Conservation (phyloP, 257 asterid genomes). For the Solanum verrucosum region DNA sequence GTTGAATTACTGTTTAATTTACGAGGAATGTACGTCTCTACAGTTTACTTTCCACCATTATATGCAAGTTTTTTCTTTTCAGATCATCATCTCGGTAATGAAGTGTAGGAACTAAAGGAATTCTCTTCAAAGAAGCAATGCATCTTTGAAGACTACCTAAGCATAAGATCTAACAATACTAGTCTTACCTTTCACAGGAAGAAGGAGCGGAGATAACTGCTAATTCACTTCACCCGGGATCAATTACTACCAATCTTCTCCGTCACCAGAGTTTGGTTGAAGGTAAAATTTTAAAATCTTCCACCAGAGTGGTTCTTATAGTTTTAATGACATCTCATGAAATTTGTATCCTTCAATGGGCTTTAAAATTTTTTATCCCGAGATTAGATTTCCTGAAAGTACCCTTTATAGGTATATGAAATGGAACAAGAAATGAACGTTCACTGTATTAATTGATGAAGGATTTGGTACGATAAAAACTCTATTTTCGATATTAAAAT, state of each 20-base stretch:
- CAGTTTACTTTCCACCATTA: neutral
- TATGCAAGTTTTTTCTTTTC: neutral
- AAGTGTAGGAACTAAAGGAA: neutral
- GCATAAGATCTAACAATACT: neutral
- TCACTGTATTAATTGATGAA: neutral
- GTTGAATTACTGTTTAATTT: neutral
- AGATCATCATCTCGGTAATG: neutral
- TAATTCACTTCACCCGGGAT: constrained; percentile 18
- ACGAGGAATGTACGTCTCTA: neutral
- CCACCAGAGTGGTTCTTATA: neutral
- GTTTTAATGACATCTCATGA: neutral
- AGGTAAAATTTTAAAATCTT: neutral
- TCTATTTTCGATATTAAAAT: neutral
- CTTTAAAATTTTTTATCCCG: neutral
- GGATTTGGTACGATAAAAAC: neutral
- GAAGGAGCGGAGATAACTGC: constrained; percentile 13
- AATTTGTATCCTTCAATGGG: neutral
- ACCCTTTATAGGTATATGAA: neutral
- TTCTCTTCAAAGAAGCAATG: neutral
- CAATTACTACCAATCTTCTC: constrained; percentile 12
- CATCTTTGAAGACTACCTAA: neutral
- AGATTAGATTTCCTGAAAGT: neutral
- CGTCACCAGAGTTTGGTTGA: constrained; percentile 7
- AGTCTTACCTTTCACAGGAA: neutral
- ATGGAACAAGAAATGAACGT: neutral